Evolutionary conservation across 2,329 filamentous ascomycete species (phyloP).

Genomic region (Fusarium chaquense): DNA sequence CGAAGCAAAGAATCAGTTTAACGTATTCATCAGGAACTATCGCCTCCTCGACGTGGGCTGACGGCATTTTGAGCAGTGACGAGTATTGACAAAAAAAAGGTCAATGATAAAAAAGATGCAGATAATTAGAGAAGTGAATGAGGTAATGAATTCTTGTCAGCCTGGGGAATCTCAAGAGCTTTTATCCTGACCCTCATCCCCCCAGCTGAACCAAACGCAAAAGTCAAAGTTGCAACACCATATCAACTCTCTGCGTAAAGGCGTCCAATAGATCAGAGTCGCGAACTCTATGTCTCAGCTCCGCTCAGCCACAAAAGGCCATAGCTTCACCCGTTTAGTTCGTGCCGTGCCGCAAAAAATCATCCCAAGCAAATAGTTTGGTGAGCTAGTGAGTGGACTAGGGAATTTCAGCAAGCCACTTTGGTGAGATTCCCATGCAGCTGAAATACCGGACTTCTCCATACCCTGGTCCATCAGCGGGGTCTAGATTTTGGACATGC

Average conservation of each 20-base stretch:
- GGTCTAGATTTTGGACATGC: not conserved
- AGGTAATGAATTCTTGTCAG: not conserved
- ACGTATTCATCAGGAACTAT: not conserved
- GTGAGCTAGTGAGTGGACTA: not conserved
- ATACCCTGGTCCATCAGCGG: not conserved
- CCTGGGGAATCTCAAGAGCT: fast-evolving
- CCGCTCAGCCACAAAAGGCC: not conserved
- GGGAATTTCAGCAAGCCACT: conserved; percentile 20
- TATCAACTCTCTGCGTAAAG: not conserved
- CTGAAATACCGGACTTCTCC: not conserved
- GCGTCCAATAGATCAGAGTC: not conserved
- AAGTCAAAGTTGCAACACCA: not conserved
- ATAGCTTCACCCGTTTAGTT: not conserved
- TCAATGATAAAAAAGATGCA: not conserved
- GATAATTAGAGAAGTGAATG: not conserved
- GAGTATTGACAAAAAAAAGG: no score
- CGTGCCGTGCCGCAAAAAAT: conserved; percentile 4
- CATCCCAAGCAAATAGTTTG: not conserved
- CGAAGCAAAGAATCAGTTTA: conserved; percentile 62
- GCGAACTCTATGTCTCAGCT: not conserved
- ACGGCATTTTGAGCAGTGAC: not conserved
- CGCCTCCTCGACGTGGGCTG: not conserved
- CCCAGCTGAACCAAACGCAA: not conserved
- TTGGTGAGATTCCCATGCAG: not conserved
- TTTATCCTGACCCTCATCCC: not conserved